phyloP scores from a whole-genome alignment of 495 filamentous ascomycete genomes.

The Neurospora sp. region DNA sequence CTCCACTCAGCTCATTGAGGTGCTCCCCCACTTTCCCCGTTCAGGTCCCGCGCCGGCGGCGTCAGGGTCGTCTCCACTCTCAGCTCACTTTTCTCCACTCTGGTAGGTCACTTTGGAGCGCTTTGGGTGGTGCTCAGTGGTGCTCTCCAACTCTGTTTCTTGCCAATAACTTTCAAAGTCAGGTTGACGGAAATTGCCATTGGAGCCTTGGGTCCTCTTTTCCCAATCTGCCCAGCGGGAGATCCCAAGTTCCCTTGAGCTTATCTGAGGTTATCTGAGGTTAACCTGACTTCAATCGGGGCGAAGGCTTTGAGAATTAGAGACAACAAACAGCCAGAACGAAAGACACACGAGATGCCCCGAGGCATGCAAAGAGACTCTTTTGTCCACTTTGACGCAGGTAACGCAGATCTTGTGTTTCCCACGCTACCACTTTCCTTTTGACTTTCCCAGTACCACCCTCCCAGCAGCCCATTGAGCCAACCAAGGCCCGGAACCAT shows the following conservation, averaged over 20 bases:
- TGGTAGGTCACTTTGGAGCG: not conserved
- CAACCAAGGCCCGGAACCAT: not conserved
- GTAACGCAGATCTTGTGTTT: not conserved
- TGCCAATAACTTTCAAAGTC: not conserved
- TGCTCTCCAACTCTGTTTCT: not conserved
- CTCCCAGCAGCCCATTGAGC: not conserved
- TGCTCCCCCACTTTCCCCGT: not conserved
- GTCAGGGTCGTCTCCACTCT: not conserved
- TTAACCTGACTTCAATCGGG: not conserved
- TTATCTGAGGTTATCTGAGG: not conserved
- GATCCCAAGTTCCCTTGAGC: not conserved
- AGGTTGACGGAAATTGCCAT: not conserved
- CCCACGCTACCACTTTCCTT: not conserved
- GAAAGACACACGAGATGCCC: not conserved
- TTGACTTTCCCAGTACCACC: not conserved
- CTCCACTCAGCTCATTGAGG: not conserved
- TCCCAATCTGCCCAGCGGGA: not conserved
- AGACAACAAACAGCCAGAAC: not conserved
- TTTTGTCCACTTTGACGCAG: not conserved
- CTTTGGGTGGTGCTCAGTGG: not conserved
- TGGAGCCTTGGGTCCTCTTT: not conserved
- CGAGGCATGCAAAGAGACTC: not conserved
- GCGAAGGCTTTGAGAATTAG: not conserved
- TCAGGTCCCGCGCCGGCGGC: not conserved
- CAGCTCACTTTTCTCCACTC: not conserved